These are phyloP conservation scores for Ophiostoma pallidulum DNA, from an alignment of 2,329 filamentous ascomycete genomes.

Conservation along the genomic window DNA sequence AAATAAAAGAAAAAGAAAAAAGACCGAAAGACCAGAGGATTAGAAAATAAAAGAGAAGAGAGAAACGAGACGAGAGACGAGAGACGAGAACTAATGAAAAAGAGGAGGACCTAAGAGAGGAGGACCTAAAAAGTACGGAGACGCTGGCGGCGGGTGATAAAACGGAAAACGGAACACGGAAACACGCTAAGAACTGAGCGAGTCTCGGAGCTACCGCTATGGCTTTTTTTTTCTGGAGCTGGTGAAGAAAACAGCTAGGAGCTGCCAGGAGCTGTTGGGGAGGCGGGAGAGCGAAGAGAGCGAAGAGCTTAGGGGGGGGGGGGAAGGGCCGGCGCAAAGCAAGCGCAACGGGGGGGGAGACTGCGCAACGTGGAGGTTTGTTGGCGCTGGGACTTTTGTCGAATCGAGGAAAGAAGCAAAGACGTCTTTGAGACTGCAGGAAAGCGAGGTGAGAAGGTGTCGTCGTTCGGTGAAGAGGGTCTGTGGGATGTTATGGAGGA, in stretches of 20 bases:
- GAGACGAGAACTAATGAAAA: constrained; percentile 4
- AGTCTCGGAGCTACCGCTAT: constrained; percentile 13
- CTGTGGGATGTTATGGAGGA: too few relatives aligned
- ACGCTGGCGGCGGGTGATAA: constrained; percentile 9
- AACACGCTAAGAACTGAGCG: constrained; percentile 12
- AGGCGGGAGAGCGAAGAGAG: not conserved
- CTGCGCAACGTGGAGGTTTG: too few relatives aligned
- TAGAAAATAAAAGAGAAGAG: not conserved
- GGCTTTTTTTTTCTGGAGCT: constrained; percentile 3
- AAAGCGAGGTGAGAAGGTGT: not conserved
- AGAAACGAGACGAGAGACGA: not conserved
- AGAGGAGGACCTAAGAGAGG: not conserved
- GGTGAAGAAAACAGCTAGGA: not conserved
- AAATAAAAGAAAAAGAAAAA: not conserved
- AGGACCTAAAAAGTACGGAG: constrained; percentile 8
- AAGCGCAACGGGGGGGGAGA: too few relatives aligned
- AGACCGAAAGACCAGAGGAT: not conserved
- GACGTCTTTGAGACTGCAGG: too few relatives aligned
- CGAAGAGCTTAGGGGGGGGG: too few relatives aligned
- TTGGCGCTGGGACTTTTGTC: not conserved
- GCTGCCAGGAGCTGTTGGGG: not conserved
- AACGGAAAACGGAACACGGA: constrained; percentile 11
- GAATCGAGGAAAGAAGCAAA: not conserved
- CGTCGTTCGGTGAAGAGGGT: not conserved
- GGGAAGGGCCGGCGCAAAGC: too few relatives aligned